Conservation (phyloP, 163 green algal species). For the Volvox carteri region DNA sequence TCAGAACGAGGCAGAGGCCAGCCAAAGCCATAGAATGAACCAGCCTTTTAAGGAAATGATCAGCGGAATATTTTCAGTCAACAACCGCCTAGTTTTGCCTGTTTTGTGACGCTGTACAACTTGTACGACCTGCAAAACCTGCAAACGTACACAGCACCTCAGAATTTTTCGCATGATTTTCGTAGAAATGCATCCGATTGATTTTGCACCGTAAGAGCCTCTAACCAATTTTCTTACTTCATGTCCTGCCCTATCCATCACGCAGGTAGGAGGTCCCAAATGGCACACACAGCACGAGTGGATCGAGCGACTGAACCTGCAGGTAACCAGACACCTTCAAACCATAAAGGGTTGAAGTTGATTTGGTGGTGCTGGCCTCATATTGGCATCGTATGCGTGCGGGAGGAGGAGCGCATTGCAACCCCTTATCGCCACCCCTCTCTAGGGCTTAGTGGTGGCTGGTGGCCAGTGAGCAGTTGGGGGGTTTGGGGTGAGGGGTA, state of each 20-base stretch:
- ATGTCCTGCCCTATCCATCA: background rate
- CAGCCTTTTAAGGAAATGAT: background rate
- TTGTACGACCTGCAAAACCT: background rate
- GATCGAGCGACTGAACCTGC: slow-evolving; percentile 87
- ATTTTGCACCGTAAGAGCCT: too few species aligned
- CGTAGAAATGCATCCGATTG: too few species aligned
- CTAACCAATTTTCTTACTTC: background rate
- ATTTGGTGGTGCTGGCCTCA: background rate
- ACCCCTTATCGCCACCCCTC: background rate
- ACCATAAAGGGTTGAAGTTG: background rate
- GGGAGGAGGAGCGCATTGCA: background rate
- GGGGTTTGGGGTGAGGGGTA: background rate
- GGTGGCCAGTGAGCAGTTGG: background rate
- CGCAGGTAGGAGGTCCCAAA: slow-evolving; percentile 70
- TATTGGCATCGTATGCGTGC: background rate
- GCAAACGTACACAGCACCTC: background rate
- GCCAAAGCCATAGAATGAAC: too few species aligned
- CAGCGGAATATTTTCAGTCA: background rate
- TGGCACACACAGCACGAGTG: slow-evolving; percentile 88
- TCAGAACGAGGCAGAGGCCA: too few species aligned
- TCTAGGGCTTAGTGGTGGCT: background rate
- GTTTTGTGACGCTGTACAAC: background rate
- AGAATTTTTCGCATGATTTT: background rate
- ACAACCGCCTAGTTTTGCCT: background rate
- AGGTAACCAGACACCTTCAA: slow-evolving; percentile 58